Evolutionary conservation across 176 grass and related monocot genomes (phyloP).

Genomic region (Juncus effusus): DNA sequence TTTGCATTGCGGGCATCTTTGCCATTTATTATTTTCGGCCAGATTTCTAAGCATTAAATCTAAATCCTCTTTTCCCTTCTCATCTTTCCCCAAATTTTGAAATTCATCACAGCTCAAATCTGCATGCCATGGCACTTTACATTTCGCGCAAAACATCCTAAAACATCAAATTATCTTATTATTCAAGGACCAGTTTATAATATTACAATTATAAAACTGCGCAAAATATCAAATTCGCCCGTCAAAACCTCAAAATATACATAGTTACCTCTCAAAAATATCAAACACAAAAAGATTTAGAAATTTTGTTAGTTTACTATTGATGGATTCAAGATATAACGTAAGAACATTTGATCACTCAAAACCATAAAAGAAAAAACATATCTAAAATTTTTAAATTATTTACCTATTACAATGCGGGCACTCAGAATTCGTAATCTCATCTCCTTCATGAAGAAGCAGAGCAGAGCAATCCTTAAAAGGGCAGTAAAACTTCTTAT

Average conservation of each 20-base stretch:
- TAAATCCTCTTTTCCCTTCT: slow-evolving; percentile 43
- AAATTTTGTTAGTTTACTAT: too few species aligned
- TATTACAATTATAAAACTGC: too few species aligned
- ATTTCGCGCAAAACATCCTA: slow-evolving; percentile 54
- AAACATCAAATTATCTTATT: too few species aligned
- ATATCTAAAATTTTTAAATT: too few species aligned
- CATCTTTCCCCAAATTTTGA: slow-evolving; percentile 36
- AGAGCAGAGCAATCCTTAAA: slow-evolving; percentile 28
- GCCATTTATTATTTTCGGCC: slow-evolving; percentile 49
- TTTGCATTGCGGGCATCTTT: slow-evolving; percentile 73
- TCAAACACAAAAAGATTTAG: too few species aligned
- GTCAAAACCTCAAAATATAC: too few species aligned
- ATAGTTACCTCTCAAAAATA: too few species aligned
- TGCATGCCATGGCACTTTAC: slow-evolving; percentile 70
- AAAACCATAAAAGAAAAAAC: too few species aligned
- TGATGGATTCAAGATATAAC: too few species aligned
- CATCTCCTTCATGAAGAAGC: slow-evolving; percentile 3
- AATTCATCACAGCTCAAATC: slow-evolving; percentile 42
- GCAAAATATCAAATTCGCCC: too few species aligned
- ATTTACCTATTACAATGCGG: slow-evolving; percentile 41
- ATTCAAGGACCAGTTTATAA: too few species aligned
- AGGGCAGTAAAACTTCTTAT: slow-evolving; percentile 24
- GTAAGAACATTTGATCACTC: too few species aligned
- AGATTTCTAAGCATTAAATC: slow-evolving; percentile 62
- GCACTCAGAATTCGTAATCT: slow-evolving; percentile 33